Percentiles rank a stretch among this genome's conserved stretches.
phyloP scores from a whole-genome alignment of 352 stramenopile species.

The Poterioochromonas sp. region DNA sequence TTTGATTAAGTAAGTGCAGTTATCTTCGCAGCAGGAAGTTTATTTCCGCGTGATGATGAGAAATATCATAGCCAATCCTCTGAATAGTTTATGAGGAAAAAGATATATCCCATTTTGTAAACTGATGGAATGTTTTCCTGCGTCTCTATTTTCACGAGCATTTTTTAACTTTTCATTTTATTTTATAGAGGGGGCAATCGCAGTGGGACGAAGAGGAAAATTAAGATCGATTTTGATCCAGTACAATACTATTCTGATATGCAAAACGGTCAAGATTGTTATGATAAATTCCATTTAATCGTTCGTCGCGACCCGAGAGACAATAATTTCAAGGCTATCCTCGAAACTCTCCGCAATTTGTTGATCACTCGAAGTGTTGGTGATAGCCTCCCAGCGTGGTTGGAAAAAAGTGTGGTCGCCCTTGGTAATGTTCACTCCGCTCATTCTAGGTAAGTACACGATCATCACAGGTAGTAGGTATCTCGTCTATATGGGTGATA shows the following conservation, averaged over 20 bases:
- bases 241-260: slow-evolving; percentile 83
- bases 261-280: slow-evolving; percentile 52
- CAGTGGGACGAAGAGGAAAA: slow-evolving; percentile 58
- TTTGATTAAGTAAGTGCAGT: slow-evolving; percentile 41
- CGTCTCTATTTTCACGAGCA: background rate
- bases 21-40: background rate
- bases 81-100: slow-evolving; percentile 9
- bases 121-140: background rate
- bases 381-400: slow-evolving; percentile 70
- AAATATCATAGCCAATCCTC: slow-evolving; percentile 32
- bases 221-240: slow-evolving; percentile 78
- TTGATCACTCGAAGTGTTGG: slow-evolving; percentile 48
- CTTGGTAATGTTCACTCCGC: slow-evolving; percentile 74
- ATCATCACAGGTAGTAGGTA: slow-evolving; percentile 34
- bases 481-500: background rate
- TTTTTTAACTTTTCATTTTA: slow-evolving; percentile 6
- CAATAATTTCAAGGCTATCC: slow-evolving; percentile 88
- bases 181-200: slow-evolving; percentile 29
- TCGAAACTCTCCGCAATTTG: slow-evolving; percentile 76
- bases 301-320: slow-evolving; percentile 69
- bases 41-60: background rate
- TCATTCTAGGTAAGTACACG: slow-evolving; percentile 51
- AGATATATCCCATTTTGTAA: background rate
- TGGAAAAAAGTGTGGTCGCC: slow-evolving; percentile 85
- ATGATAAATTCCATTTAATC: slow-evolving; percentile 83